These are phyloP conservation scores for Ligustrum vulgare DNA, from an alignment of 257 asterid genomes.

Conservation along the genomic window DNA sequence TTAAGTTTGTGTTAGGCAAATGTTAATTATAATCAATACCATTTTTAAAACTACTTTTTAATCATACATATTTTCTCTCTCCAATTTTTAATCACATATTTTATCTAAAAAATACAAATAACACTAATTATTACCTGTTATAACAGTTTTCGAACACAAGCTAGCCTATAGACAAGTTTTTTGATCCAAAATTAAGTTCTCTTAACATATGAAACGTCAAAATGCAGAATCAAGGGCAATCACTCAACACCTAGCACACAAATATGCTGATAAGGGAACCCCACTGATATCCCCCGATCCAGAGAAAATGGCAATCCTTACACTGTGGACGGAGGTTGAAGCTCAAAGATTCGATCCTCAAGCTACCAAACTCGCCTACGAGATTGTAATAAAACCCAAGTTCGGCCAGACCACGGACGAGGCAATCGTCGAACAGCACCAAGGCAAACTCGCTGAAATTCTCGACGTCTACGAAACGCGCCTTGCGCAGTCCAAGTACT, in stretches of 20 bases:
- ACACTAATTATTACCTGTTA: too few species aligned
- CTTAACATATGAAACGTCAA: not conserved
- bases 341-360: constrained; percentile 48
- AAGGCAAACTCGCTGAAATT: constrained; percentile 39
- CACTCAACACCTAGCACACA: constrained; percentile 39
- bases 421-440: constrained; percentile 32
- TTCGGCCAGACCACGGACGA: constrained; percentile 45
- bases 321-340: constrained; percentile 67
- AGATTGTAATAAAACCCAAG: constrained; percentile 42
- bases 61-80: too few species aligned
- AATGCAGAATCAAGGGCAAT: constrained; percentile 77
- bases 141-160: too few species aligned
- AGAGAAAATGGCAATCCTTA: constrained; percentile 35
- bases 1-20: too few species aligned
- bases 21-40: too few species aligned
- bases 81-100: too few species aligned
- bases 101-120: too few species aligned
- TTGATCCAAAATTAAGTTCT: not conserved
- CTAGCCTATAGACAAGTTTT: not conserved
- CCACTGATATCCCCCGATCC: constrained; percentile 38
- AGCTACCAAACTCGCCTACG: constrained; percentile 40
- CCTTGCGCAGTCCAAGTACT: constrained; percentile 47
- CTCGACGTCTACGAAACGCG: constrained; percentile 64
- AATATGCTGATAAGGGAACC: constrained; percentile 52
- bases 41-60: too few species aligned